phyloP scores from a whole-genome alignment of 305 asterid genomes.

The Ajuga reptans region DNA sequence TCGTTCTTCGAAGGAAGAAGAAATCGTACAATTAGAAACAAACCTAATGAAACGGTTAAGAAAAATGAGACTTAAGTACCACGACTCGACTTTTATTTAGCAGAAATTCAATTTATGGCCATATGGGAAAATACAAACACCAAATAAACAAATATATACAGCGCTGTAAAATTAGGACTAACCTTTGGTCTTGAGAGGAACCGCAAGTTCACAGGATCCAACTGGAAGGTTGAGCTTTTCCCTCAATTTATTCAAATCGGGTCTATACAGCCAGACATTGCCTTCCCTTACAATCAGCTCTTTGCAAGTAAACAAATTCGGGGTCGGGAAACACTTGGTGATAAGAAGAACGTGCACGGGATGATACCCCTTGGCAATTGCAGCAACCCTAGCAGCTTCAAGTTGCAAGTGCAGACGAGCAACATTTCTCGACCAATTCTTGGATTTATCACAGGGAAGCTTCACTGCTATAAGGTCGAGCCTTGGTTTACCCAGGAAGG shows the following conservation, averaged over 20 bases:
- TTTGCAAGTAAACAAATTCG: constrained; percentile 80
- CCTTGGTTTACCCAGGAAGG: constrained; percentile 55
- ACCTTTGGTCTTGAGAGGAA: constrained; percentile 72
- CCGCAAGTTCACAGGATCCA: constrained; percentile 91
- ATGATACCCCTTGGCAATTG: constrained; percentile 61
- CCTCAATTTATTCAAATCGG: constrained; percentile 50
- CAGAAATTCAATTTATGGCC: too few species aligned
- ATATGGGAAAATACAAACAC: too few species aligned
- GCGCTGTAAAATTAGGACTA: constrained; percentile 17
- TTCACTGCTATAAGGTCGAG: constrained; percentile 70
- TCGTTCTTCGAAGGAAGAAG: neutral
- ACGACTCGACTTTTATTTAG: too few species aligned
- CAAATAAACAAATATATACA: neutral
- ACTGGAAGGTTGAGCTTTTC: constrained; percentile 73
- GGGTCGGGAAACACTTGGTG: constrained; percentile 73
- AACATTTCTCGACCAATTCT: constrained; percentile 70
- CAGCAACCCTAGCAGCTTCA: constrained; percentile 75
- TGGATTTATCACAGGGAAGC: constrained; percentile 70
- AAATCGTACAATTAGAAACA: too few species aligned
- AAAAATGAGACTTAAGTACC: too few species aligned
- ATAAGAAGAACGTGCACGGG: constrained; percentile 57
- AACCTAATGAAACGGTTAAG: too few species aligned
- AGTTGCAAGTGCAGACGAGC: constrained; percentile 83
- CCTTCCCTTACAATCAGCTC: constrained; percentile 64
- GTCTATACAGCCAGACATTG: constrained; percentile 66